Evolutionary conservation across 202 grass and related monocot species (phyloP), one percentile per base, ranked within the genome.

Genomic region (Panicum hallii): DNA sequence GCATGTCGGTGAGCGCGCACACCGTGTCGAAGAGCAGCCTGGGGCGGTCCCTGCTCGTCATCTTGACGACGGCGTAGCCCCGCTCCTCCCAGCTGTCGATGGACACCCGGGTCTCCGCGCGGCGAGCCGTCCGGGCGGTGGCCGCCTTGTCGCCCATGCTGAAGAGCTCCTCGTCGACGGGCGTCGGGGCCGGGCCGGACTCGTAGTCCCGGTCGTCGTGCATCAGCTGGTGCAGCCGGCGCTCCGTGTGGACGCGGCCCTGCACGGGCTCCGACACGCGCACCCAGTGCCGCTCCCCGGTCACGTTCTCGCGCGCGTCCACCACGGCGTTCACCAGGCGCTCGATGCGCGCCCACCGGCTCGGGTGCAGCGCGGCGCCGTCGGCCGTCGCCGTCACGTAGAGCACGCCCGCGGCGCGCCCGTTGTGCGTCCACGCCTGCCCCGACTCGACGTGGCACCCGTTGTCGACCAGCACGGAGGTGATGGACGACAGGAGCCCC

Each of bases 21-120:
- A 95, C 93, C 2, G 93, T 95, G 88, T 95, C 93, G 86, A 95
- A 95, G 50, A 95, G 93, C 70, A 95, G 93, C 88, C 74, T 89
- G 41, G 90, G 86, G 0, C 93, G 85, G 85, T 92, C 93, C 55
- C 80, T 72, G 90, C 93, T 90, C 11, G 83, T 90, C 75, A 95
- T 82, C 68, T 92, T 90, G 72, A 95, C 86, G 45, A 95, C 86
- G 50, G 90, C 91, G 83, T 95, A 92, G 44, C 90, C 90, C n/a
- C 83, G 44, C 83, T 92, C 80, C 77, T 87, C 87, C 90, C 93
- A 95, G 55, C 90, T 76, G 17, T 90, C 93, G 68, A 95, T 90
- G 50, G 90, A 89, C 45, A 79, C 93, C 16, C 86, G 67, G 13
- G 93, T 95, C 62, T 77, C 74, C 1, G 72, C 4, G 81, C 77